Conservation (phyloP, 495 filamentous ascomycete genomes). For the Rhypophila decipiens region DNA sequence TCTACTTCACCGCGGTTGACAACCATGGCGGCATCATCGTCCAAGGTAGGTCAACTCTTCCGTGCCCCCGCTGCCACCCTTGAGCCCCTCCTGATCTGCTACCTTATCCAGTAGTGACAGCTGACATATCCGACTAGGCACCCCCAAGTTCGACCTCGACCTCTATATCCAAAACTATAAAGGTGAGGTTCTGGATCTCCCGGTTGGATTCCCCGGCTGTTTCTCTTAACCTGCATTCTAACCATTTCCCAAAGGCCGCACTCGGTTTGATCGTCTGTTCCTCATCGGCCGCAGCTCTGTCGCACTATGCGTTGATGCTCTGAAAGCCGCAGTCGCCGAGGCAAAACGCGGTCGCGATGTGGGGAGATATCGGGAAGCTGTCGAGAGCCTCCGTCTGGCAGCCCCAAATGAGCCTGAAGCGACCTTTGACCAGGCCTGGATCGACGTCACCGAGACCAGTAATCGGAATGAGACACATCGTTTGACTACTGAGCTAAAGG, state of each 20-base stretch:
- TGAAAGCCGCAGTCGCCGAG: conserved; percentile 69
- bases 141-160: conserved; percentile 89
- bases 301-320: conserved; percentile 69
- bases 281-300: conserved; percentile 75
- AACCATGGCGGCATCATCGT: conserved; percentile 40
- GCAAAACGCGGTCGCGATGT: conserved; percentile 74
- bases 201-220: too few relatives aligned
- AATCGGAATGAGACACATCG: conserved; percentile 63
- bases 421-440: conserved; percentile 61
- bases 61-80: background rate
- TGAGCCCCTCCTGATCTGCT: background rate
- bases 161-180: conserved; percentile 86
- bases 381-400: conserved; percentile 54
- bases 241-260: conserved; percentile 46
- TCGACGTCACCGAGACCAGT: conserved; percentile 51
- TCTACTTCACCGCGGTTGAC: conserved; percentile 41
- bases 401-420: conserved; percentile 64
- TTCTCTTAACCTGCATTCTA: background rate
- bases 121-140: conserved; percentile 43
- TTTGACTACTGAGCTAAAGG: conserved; percentile 75
- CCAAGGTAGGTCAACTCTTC: conserved; percentile 26
- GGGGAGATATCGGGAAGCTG: conserved; percentile 60
- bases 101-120: conserved; percentile 4
- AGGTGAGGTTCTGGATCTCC: conserved; percentile 46
- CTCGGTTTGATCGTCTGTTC: conserved; percentile 71